These are phyloP conservation scores for Mortierella sp. DNA, from an alignment of 371 early-diverging fungal genomes.

Conservation along the genomic window DNA sequence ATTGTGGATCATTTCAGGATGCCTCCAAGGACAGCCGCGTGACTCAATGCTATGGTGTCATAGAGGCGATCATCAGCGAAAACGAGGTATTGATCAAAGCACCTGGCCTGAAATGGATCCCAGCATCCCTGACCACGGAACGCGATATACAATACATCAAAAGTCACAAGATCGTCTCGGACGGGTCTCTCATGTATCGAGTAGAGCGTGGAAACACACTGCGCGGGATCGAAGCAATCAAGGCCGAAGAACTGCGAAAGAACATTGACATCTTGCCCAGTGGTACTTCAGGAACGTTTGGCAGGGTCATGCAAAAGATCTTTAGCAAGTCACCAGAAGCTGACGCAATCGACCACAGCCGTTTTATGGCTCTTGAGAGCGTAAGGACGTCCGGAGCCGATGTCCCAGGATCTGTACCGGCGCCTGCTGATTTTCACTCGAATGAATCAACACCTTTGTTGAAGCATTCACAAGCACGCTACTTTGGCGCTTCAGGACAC, in stretches of 20 bases:
- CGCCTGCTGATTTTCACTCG: conserved; percentile 31
- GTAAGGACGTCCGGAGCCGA: conserved; percentile 33
- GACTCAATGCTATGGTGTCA: conserved; percentile 51
- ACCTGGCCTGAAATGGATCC: conserved; percentile 56
- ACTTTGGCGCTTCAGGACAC: conserved; percentile 6
- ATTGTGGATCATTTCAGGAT: conserved; percentile 50
- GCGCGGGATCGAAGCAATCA: conserved; percentile 45
- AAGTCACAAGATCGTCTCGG: conserved; percentile 49
- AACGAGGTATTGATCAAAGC: conserved; percentile 42
- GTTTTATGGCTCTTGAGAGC: conserved; percentile 7
- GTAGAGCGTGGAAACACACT: conserved; percentile 56
- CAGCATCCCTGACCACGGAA: conserved; percentile 38
- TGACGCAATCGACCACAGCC: background rate
- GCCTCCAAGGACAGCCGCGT: conserved; percentile 35
- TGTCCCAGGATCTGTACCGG: conserved; percentile 37
- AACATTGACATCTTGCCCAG: conserved; percentile 16
- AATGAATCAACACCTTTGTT: conserved; percentile 39
- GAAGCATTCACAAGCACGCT: conserved; percentile 16
- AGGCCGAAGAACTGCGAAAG: conserved; percentile 26
- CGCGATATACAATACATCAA: conserved; percentile 48
- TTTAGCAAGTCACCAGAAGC: conserved; percentile 38
- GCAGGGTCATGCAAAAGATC: conserved; percentile 41
- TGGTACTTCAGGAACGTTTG: conserved; percentile 44
- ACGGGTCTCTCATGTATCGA: conserved; percentile 52
- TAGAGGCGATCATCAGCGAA: conserved; percentile 31